Percentiles rank a stretch among this genome's conserved stretches.
phyloP scores from a whole-genome alignment of 2,329 filamentous ascomycete genomes.

The Fusarium udum region DNA sequence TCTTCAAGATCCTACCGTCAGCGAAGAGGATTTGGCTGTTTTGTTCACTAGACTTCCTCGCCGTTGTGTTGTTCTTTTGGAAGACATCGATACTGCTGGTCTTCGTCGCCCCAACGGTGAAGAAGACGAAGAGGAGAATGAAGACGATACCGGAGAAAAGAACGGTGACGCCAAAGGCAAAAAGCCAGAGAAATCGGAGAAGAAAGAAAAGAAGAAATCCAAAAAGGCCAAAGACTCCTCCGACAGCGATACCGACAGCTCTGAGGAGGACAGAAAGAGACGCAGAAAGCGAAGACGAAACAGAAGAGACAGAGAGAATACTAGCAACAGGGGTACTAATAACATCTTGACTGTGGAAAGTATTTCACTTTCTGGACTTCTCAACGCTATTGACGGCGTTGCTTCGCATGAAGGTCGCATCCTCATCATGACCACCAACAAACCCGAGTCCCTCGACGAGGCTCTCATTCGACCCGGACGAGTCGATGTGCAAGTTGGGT shows the following conservation, averaged over 20 bases:
- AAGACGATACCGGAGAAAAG: slow-evolving; percentile 13
- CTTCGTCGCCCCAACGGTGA: slow-evolving; percentile 56
- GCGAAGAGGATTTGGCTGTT: slow-evolving; percentile 67
- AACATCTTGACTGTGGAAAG: slow-evolving; percentile 44
- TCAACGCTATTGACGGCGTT: slow-evolving; percentile 87
- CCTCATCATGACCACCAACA: slow-evolving; percentile 85
- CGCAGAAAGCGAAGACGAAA: slow-evolving; percentile 33
- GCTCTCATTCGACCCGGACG: slow-evolving; percentile 78
- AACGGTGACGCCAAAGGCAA: slow-evolving; percentile 1
- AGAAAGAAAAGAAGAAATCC: slow-evolving; percentile 40
- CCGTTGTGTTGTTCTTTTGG: slow-evolving; percentile 72
- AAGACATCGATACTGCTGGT: slow-evolving; percentile 75
- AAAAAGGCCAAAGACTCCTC: slow-evolving; percentile 42
- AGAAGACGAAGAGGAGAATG: slow-evolving; percentile 40
- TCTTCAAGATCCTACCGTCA: slow-evolving; percentile 65
- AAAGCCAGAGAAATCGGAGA: slow-evolving; percentile 11
- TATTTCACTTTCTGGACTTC: slow-evolving; percentile 80
- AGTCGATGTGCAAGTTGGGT: slow-evolving; percentile 75
- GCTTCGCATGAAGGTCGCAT: slow-evolving; percentile 81
- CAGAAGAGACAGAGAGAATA: slow-evolving; percentile 30
- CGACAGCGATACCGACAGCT: slow-evolving; percentile 38
- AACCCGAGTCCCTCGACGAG: slow-evolving; percentile 75
- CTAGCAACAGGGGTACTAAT: slow-evolving; percentile 36
- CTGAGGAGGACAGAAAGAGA: slow-evolving; percentile 34
- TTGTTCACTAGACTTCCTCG: slow-evolving; percentile 70